Evolutionary conservation across 2,329 filamentous ascomycete species (phyloP), one percentile per base, ranked within the genome.

Genomic region (Polychaeton citri): DNA sequence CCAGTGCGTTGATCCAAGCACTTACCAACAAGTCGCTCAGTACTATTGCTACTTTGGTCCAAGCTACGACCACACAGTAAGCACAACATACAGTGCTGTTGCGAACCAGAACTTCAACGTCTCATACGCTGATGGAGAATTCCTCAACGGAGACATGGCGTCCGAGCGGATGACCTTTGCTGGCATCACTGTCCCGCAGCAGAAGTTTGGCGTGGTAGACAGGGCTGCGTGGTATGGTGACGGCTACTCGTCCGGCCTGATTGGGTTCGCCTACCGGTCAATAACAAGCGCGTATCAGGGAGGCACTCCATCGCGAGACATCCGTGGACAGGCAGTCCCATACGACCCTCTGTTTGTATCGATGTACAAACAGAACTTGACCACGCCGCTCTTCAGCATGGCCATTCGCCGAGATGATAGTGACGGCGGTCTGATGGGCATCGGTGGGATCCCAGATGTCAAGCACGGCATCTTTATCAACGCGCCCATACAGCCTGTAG

Each of bases 261-360:
- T 74, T 3, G 71, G 70, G 1, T 55, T 74, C 9, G 66, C 59
- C 1, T 73, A 69, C 44, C 62, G 65, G 6, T 54, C 60, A 10
- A 45, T 71, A 30, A 71, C 68, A 1, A 62, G 59, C 16, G 58
- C 62, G 18, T 59, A 54, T 36, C 18, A 36, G 6, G 58, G 57
- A 24, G 46, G 43, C 12, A 40, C 53, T 31, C 46, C 51, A 1
- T 38, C 33, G 13, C 12, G 33, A 9, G 46, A 54, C 31, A 33
- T 36, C n/a, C 19, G 43, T 43, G 38, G 47, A 38, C 35, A 28
- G 9, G 30, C 36, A 10, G 30, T 55, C 46, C 32, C 50, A 0
- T 74, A 73, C 52, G 58, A 64, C 35, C 65, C 69, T 0, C 45
- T 73, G n/a, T 63, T 74, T 43, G 65, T 59, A 6, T 66, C 55